Base-by-base conservation (phyloP, 768 basidiomycete species). In the Lactarius evosmus region DNA sequence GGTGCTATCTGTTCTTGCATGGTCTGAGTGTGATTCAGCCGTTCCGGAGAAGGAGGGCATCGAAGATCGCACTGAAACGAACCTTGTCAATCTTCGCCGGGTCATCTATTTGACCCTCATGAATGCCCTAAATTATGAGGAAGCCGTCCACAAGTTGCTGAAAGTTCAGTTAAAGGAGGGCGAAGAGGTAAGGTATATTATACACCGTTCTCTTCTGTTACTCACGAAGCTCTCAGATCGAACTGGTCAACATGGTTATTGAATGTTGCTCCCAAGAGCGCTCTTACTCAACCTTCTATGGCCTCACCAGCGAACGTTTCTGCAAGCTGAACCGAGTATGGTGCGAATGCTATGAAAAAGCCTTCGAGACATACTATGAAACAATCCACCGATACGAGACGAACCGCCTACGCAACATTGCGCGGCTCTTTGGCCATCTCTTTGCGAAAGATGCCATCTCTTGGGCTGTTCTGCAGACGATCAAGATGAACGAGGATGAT, bases 251-350 rank as follows among this genome's bases (percentile, higher is more conserved):
- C 81, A 99, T 99, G 97, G 85, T 99, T 66, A 91, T 99, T 75
- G 96, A 98, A 72, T 99, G 97, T 89, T 98, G 97, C 75, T 98
- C 97, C 2, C 97, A 99, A 79, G 97, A 98, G 74, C 90, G 97
- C 16, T 95, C 96, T 1, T 99, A 98, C 75, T 93, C 92, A 2
- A 91, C 83, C n/a, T 98, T 97, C 80, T 99, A 95, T 71, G 97
- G 97, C 14, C 85, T 98, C 25, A 82, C 97, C 66, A 94, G 94
- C 60, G 97, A 99, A 74, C 90, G 97, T 25, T 95, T 99, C 78
- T 89, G 91, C 78, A 95, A 97, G 77, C 83, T 98, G 72, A 96
- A 97, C 76, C 89, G 93, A 25, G 82, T 93, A 19, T 99, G 96
- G 95, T 91, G 89, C 63, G 93, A 95, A 50, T 83, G 81, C 67